These are phyloP conservation scores for Chrysoporthe deuterocubensis DNA, from an alignment of 2,329 filamentous ascomycete species.

Conservation along the genomic window DNA sequence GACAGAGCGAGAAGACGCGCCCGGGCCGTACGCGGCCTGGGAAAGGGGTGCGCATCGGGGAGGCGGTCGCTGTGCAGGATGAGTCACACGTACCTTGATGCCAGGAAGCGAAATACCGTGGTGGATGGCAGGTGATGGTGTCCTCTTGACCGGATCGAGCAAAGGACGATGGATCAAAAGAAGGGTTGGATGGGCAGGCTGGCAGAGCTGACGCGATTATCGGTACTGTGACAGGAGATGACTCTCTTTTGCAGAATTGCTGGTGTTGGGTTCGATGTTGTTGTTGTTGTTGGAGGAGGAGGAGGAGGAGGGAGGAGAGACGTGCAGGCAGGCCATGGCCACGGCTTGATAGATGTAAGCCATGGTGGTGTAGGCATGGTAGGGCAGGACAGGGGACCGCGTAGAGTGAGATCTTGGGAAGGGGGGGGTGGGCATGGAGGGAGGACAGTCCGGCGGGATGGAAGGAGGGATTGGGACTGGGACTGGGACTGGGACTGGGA, in stretches of 20 bases:
- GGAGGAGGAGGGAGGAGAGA: conserved; percentile 42
- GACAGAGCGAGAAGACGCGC: not conserved
- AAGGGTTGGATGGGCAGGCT: conserved; percentile 38
- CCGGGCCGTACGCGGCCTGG: not conserved
- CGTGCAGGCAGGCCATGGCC: conserved; percentile 31
- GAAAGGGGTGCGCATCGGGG: not conserved
- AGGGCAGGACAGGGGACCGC: conserved; percentile 5
- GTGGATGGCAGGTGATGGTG: conserved; percentile 32
- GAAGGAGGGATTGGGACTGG: conserved; percentile 11
- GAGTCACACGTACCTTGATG: conserved; percentile 42
- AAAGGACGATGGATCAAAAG: conserved; percentile 39
- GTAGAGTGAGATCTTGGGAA: not conserved
- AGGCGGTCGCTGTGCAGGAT: conserved; percentile 15
- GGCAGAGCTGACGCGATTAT: conserved; percentile 61
- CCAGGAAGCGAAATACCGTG: conserved; percentile 39
- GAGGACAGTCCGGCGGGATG: not conserved
- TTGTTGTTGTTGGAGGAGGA: conserved; percentile 44
- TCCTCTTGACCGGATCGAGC: conserved; percentile 36
- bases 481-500: conserved; percentile 2
- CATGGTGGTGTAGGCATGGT: conserved; percentile 12
- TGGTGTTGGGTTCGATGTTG: conserved; percentile 48
- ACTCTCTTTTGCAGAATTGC: conserved; percentile 55
- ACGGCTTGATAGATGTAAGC: conserved; percentile 23
- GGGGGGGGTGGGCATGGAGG: conserved; percentile 1
- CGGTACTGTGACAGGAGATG: conserved; percentile 63